phyloP scores from a whole-genome alignment of 2,329 filamentous ascomycete genomes.

The Monosporascus sp. region DNA sequence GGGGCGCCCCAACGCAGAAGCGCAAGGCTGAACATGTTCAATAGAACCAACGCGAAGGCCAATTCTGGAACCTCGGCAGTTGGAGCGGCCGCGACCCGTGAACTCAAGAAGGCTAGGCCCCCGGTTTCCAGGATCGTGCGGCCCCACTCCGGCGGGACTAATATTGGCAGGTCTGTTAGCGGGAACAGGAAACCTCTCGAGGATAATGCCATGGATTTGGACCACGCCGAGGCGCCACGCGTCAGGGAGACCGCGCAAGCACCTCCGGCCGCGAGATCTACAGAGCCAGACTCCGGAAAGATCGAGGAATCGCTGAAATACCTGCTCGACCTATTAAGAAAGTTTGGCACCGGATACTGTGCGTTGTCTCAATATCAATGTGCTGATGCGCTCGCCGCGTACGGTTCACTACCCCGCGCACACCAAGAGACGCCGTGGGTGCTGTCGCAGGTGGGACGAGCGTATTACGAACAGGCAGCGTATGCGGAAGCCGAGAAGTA shows the following conservation, averaged over 20 bases:
- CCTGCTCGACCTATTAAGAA: conserved; percentile 75
- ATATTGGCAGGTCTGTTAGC: conserved; percentile 80
- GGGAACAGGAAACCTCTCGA: conserved; percentile 76
- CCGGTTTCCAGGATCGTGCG: conserved; percentile 63
- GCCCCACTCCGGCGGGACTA: conserved; percentile 60
- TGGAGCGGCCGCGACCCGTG: conserved; percentile 59
- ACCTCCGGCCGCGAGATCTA: conserved; percentile 32
- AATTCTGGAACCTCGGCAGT: conserved; percentile 53
- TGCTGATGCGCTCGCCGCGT: conserved; percentile 68
- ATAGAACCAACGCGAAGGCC: conserved; percentile 61
- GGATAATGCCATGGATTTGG: conserved; percentile 63
- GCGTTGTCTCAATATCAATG: conserved; percentile 75
- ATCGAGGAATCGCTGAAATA: conserved; percentile 71
- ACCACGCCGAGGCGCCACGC: conserved; percentile 56
- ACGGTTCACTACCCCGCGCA: conserved; percentile 61
- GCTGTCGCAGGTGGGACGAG: conserved; percentile 81
- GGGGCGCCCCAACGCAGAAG: conserved; percentile 63
- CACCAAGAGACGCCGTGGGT: conserved; percentile 95
- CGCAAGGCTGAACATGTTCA: conserved; percentile 64
- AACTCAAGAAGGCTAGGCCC: conserved; percentile 79
- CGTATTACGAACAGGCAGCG: conserved; percentile 83
- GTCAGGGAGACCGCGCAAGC: conserved; percentile 38
- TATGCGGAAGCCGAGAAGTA: conserved; percentile 84
- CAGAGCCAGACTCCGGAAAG: conserved; percentile 52
- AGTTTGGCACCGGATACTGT: conserved; percentile 76